phyloP scores from a whole-genome alignment of 352 stramenopile species.

The Blastocystis sp. region DNA sequence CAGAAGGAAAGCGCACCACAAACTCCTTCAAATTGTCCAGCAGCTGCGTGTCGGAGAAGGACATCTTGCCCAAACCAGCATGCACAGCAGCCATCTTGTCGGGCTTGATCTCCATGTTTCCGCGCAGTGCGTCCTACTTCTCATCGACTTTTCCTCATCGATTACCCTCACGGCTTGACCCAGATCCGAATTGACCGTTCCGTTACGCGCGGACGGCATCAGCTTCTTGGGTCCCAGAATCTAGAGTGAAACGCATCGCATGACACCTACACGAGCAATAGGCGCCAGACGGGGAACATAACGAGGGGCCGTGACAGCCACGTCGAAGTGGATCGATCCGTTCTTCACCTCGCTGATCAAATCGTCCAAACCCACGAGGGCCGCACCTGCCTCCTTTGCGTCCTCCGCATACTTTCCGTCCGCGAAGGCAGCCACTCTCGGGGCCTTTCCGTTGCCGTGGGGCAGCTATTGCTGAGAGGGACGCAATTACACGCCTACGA shows the following conservation, averaged over 20 bases:
- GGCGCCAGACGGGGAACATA: constrained; percentile 31
- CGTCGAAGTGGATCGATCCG: constrained; percentile 69
- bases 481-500: background rate
- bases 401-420: constrained; percentile 68
- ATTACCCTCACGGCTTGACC: background rate
- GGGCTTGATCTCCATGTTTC: constrained; percentile 55
- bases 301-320: constrained; percentile 43
- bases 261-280: constrained; percentile 26
- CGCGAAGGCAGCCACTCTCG: constrained; percentile 64
- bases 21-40: constrained; percentile 56
- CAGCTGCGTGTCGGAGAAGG: constrained; percentile 52
- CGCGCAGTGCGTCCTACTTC: constrained; percentile 20
- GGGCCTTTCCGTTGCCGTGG: constrained; percentile 57
- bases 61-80: constrained; percentile 47
- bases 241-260: constrained; percentile 22
- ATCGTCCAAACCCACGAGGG: constrained; percentile 68
- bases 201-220: constrained; percentile 38
- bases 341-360: constrained; percentile 66
- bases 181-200: constrained; percentile 44
- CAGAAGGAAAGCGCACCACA: background rate
- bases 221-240: constrained; percentile 65
- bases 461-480: constrained; percentile 21
- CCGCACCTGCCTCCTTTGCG: constrained; percentile 66
- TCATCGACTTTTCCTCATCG: background rate
- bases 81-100: constrained; percentile 54